Percentiles rank a stretch among this genome's conserved stretches.
These are phyloP conservation scores for Cryptococcus depauperatus DNA, from an alignment of 1,284 basidiomycete species.

Conservation along the genomic window DNA sequence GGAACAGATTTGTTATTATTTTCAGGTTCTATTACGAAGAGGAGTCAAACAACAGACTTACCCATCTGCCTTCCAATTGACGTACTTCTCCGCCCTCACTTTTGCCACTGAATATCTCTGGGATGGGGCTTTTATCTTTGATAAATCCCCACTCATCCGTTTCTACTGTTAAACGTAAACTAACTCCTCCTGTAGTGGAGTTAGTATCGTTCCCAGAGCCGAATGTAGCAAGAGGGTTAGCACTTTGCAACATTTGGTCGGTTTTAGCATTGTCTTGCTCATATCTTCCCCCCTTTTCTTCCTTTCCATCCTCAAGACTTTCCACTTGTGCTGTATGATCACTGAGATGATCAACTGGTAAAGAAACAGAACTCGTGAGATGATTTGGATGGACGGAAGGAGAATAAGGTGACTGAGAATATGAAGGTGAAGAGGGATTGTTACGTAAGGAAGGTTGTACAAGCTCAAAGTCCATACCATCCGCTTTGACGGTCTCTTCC, in stretches of 20 bases:
- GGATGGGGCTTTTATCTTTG: slow-evolving; percentile 26
- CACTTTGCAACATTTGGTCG: no score
- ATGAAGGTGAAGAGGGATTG: no score
- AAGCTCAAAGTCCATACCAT: slow-evolving; percentile 44
- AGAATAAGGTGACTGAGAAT: no score
- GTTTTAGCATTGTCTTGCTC: neutral
- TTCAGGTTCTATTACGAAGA: neutral
- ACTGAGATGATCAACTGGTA: neutral
- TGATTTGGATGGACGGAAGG: no score
- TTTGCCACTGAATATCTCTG: slow-evolving; percentile 34
- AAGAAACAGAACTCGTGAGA: neutral
- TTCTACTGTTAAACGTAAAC: slow-evolving; percentile 18
- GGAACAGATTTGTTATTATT: neutral
- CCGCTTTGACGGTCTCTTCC: slow-evolving; percentile 38
- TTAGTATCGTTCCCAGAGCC: no score
- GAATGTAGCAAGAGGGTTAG: no score
- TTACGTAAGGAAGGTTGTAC: slow-evolving; percentile 38
- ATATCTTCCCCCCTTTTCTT: neutral
- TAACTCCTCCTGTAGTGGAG: neutral
- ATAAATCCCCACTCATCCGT: slow-evolving; percentile 45
- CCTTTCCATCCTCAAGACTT: neutral
- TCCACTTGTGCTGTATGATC: neutral
- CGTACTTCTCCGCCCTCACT: slow-evolving; percentile 28
- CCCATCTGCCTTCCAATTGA: slow-evolving; percentile 41
- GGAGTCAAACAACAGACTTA: slow-evolving; percentile 7